These are phyloP conservation scores for Cutaneotrichosporon cyanovorans DNA, from an alignment of 1,284 basidiomycete genomes.

Conservation along the genomic window DNA sequence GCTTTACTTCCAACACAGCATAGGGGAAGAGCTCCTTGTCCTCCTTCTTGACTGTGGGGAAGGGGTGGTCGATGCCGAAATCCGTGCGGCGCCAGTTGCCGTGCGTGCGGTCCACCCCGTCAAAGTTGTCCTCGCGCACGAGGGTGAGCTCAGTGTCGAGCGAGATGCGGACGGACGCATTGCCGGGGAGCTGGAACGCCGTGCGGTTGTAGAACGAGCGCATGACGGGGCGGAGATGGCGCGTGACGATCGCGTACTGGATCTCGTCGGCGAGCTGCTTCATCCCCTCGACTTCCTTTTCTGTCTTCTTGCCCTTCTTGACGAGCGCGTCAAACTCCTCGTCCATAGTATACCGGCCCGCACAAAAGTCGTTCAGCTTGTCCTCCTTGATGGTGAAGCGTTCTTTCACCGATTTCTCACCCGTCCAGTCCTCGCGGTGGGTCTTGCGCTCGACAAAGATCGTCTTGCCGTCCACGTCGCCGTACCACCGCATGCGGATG, in stretches of 20 bases:
- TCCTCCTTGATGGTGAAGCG: slow-evolving; percentile 96
- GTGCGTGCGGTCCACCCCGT: slow-evolving; percentile 65
- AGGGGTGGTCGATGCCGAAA: slow-evolving; percentile 87
- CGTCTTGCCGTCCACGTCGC: slow-evolving; percentile 72
- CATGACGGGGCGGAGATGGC: slow-evolving; percentile 83
- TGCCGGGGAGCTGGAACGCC: slow-evolving; percentile 96
- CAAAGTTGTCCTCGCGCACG: slow-evolving; percentile 96
- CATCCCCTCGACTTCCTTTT: slow-evolving; percentile 89
- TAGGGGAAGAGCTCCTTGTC: slow-evolving; percentile 92
- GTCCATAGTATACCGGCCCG: slow-evolving; percentile 88
- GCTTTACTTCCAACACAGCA: slow-evolving; percentile 90
- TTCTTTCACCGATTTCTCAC: slow-evolving; percentile 97
- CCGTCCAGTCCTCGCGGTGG: slow-evolving; percentile 98
- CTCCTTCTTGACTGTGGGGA: slow-evolving; percentile 64
- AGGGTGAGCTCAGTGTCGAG: slow-evolving; percentile 94
- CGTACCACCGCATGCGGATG: slow-evolving; percentile 94
- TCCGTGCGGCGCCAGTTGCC: slow-evolving; percentile 93
- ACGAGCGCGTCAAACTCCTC: slow-evolving; percentile 84
- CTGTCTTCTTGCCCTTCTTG: slow-evolving; percentile 87
- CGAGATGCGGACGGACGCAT: slow-evolving; percentile 94
- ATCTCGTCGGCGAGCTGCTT: slow-evolving; percentile 94
- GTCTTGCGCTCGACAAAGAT: slow-evolving; percentile 98
- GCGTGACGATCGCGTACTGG: slow-evolving; percentile 82
- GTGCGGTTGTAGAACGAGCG: slow-evolving; percentile 99
- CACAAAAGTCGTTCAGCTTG: slow-evolving; percentile 83